A percentile compares a stretch with the other conserved stretches of the same genome.
phyloP scores from a whole-genome alignment of 805 yeast genomes.

The Aciculoconidium aculeatum region DNA sequence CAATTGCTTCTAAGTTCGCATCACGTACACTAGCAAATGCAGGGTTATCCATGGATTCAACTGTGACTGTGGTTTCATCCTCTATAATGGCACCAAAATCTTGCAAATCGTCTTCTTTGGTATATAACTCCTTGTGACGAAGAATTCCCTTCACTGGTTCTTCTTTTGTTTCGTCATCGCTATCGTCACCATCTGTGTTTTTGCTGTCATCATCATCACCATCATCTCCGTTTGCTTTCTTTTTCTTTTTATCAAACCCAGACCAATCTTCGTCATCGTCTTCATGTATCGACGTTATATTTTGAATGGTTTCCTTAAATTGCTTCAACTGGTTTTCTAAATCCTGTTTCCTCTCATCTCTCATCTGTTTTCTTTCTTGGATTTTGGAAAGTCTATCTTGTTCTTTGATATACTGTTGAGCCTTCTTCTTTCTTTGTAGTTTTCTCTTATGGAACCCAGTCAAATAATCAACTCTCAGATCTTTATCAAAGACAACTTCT shows the following conservation, averaged over 20 bases:
- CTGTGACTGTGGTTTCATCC: slow-evolving; percentile 44
- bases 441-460: slow-evolving; percentile 97
- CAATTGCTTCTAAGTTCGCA: slow-evolving; percentile 34
- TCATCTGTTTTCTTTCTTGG: slow-evolving; percentile 65
- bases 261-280: slow-evolving; percentile 28
- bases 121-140: slow-evolving; percentile 25
- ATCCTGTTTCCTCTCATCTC: slow-evolving; percentile 66
- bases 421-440: slow-evolving; percentile 80
- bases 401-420: slow-evolving; percentile 69
- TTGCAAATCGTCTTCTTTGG: slow-evolving; percentile 16
- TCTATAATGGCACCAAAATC: slow-evolving; percentile 34
- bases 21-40: slow-evolving; percentile 24
- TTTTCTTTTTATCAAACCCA: slow-evolving; percentile 25
- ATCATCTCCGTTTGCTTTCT: slow-evolving; percentile 5
- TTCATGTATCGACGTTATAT: slow-evolving; percentile 14
- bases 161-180: slow-evolving; percentile 4
- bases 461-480: slow-evolving; percentile 71
- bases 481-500: slow-evolving; percentile 81
- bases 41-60: slow-evolving; percentile 54
- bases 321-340: slow-evolving; percentile 58
- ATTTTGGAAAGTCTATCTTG: slow-evolving; percentile 66
- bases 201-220: slow-evolving; percentile 6
- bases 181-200: slow-evolving; percentile 5
- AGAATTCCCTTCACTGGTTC: slow-evolving; percentile 8
- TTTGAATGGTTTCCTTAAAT: slow-evolving; percentile 42